These are phyloP conservation scores for Acacia acuminata DNA, from an alignment of 306 rosid genomes.

Conservation along the genomic window DNA sequence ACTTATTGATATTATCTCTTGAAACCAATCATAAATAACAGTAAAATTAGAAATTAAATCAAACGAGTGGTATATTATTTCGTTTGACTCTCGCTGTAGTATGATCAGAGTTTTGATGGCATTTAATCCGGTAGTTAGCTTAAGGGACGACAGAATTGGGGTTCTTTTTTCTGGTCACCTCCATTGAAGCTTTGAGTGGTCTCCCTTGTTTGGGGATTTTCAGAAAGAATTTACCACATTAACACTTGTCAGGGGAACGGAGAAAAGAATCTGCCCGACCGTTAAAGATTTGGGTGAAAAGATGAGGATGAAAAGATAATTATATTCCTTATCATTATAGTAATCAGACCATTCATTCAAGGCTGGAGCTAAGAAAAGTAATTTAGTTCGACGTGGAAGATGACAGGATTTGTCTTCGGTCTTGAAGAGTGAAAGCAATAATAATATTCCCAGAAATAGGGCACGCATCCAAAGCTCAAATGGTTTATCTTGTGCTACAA, in stretches of 20 bases:
- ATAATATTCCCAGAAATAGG: conserved; percentile 6
- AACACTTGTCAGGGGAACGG: no score
- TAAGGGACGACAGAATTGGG: not conserved
- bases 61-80: not conserved
- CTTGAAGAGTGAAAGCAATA: not conserved
- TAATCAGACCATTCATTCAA: not conserved
- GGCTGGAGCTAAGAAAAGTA: not conserved
- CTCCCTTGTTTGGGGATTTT: not conserved
- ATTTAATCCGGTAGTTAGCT: not conserved
- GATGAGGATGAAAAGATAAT: not conserved
- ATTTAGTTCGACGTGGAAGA: not conserved
- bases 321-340: not conserved
- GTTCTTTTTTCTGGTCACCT: not conserved
- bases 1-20: no score
- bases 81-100: not conserved
- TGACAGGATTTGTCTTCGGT: not conserved
- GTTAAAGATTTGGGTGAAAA: not conserved
- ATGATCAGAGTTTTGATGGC: not conserved
- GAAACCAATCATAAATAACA: no score
- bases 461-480: not conserved
- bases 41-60: no score
- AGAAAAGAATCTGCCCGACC: not conserved
- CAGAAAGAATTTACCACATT: not conserved
- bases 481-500: not conserved
- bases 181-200: not conserved